Conservation (phyloP, 2,329 filamentous ascomycete genomes). For the Penicillium sp. region DNA sequence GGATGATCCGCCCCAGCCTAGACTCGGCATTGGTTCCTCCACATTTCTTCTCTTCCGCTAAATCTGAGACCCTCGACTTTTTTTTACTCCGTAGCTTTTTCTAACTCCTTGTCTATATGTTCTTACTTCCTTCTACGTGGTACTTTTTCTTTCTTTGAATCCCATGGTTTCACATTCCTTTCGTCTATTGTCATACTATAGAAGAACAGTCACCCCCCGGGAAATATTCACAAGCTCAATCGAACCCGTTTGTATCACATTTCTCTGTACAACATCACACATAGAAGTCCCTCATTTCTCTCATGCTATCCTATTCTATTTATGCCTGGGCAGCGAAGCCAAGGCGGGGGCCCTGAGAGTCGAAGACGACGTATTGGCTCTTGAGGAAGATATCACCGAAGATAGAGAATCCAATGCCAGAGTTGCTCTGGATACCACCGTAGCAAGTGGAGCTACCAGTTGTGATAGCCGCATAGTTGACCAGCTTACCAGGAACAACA, state of each 20-base stretch:
- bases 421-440: slow-evolving; percentile 71
- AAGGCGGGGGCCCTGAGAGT: slow-evolving; percentile 52
- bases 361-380: slow-evolving; percentile 73
- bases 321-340: slow-evolving; percentile 51
- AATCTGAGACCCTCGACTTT: background rate
- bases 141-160: background rate
- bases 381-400: slow-evolving; percentile 81
- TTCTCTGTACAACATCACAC: slow-evolving; percentile 5
- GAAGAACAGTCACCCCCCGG: background rate
- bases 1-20: slow-evolving; percentile 24
- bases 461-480: slow-evolving; percentile 55
- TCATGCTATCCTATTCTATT: background rate
- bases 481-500: slow-evolving; percentile 55
- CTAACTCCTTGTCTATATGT: too few species aligned
- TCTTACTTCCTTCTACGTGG: too few species aligned
- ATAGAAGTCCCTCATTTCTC: background rate
- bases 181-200: background rate
- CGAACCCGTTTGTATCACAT: slow-evolving; percentile 7
- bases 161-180: background rate
- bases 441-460: slow-evolving; percentile 59
- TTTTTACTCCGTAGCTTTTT: too few species aligned
- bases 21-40: slow-evolving; percentile 15
- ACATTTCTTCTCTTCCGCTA: slow-evolving; percentile 1
- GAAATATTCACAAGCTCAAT: slow-evolving; percentile 13
- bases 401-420: slow-evolving; percentile 64